A percentile compares a stretch with the other conserved stretches of the same genome.
phyloP scores from a whole-genome alignment of 805 yeast genomes.

The Teunomyces lycoperdinae region DNA sequence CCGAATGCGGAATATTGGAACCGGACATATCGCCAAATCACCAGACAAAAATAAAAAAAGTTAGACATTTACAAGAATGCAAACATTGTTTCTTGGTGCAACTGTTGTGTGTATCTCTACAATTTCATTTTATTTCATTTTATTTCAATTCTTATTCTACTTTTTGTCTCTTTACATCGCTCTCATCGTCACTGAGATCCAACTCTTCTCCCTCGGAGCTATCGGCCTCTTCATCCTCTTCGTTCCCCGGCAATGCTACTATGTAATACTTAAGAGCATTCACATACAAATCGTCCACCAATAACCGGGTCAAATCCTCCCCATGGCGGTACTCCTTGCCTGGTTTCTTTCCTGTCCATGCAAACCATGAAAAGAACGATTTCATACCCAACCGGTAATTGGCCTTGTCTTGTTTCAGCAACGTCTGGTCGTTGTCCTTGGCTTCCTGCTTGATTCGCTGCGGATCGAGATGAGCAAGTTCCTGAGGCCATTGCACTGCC shows the following conservation, averaged over 20 bases:
- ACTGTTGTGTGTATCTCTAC: no score
- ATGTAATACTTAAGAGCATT: conserved; percentile 81
- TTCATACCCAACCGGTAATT: conserved; percentile 70
- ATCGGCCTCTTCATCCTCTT: conserved; percentile 35
- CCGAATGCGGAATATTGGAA: background rate
- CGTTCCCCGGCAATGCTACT: conserved; percentile 65
- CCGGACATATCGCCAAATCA: background rate
- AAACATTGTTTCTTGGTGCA: no score
- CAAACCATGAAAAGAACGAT: conserved; percentile 84
- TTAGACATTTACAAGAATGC: no score
- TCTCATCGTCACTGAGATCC: conserved; percentile 47
- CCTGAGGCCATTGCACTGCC: conserved; percentile 66
- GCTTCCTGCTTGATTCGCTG: conserved; percentile 37
- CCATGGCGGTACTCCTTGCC: conserved; percentile 79
- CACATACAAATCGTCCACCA: conserved; percentile 80
- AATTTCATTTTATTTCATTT: background rate
- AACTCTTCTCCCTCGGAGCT: conserved; percentile 50
- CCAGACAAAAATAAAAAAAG: no score
- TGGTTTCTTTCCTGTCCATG: conserved; percentile 77
- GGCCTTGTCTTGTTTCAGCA: conserved; percentile 53
- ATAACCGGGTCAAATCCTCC: conserved; percentile 67
- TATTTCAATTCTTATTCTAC: background rate
- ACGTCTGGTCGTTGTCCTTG: conserved; percentile 24
- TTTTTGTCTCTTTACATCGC: conserved; percentile 9
- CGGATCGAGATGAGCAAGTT: conserved; percentile 57